Conservation (phyloP, 345 rosid species). For the Euclidium syriacum region DNA sequence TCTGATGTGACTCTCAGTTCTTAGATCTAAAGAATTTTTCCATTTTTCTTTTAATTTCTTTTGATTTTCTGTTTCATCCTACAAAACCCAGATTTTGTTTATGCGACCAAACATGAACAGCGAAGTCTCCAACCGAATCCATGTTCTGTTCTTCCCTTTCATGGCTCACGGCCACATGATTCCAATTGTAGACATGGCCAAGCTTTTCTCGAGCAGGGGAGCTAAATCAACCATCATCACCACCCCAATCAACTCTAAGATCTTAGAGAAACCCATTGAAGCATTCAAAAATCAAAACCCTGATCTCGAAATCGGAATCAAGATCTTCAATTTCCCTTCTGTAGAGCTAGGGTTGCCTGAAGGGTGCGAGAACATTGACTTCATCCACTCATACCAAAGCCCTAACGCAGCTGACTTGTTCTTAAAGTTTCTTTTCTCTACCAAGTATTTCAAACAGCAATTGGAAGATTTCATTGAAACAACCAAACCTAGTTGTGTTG, state of each 20-base stretch:
- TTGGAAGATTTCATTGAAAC: constrained; percentile 38
- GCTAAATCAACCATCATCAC: constrained; percentile 43
- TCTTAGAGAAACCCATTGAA: constrained; percentile 25
- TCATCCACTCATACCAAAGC: neutral
- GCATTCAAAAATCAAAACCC: constrained; percentile 12
- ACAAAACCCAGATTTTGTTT: neutral
- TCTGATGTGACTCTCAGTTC: neutral
- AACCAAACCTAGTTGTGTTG: constrained; percentile 32
- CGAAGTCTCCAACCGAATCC: constrained; percentile 22
- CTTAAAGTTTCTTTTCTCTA: constrained; percentile 33
- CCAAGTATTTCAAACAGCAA: constrained; percentile 37
- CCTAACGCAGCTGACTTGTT: constrained; percentile 19
- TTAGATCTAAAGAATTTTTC: neutral
- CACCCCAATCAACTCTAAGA: constrained; percentile 38
- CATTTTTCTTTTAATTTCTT: neutral
- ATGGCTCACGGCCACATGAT: constrained; percentile 58
- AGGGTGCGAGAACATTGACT: constrained; percentile 42
- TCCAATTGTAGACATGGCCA: constrained; percentile 50
- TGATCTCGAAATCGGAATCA: constrained; percentile 31
- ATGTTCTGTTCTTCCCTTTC: constrained; percentile 43
- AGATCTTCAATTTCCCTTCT: constrained; percentile 38
- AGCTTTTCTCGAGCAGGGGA: constrained; percentile 40
- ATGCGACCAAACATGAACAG: constrained; percentile 23
- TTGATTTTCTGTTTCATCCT: neutral
- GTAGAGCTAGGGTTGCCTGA: constrained; percentile 42